These are phyloP conservation scores for Elongisporangium anandrum DNA, from an alignment of 352 stramenopile genomes.

Conservation along the genomic window DNA sequence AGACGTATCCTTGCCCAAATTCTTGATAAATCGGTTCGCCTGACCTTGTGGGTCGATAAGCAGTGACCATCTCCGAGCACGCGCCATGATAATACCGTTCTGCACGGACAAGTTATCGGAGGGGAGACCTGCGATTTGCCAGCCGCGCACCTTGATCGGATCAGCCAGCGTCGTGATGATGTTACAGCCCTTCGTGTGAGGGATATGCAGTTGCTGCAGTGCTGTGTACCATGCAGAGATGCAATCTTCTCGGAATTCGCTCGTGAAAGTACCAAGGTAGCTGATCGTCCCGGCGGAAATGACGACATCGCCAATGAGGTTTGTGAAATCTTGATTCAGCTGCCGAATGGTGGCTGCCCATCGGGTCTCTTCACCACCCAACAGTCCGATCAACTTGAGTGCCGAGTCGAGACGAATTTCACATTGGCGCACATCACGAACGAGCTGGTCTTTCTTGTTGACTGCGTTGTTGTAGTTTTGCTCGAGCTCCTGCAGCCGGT, in stretches of 20 bases:
- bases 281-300: conserved; percentile 85
- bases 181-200: conserved; percentile 80
- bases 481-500: conserved; percentile 82
- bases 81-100: conserved; percentile 91
- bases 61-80: conserved; percentile 80
- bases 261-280: conserved; percentile 85
- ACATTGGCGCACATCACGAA: conserved; percentile 84
- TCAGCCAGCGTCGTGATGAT: conserved; percentile 85
- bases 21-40: conserved; percentile 91
- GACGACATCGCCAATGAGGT: conserved; percentile 82
- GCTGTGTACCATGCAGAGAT: conserved; percentile 65
- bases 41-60: conserved; percentile 92
- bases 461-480: conserved; percentile 81
- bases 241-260: conserved; percentile 75
- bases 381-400: conserved; percentile 75
- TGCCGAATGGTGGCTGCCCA: conserved; percentile 84
- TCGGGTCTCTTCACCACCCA: conserved; percentile 79
- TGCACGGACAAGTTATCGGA: conserved; percentile 91
- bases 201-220: conserved; percentile 48
- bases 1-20: conserved; percentile 75
- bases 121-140: conserved; percentile 86
- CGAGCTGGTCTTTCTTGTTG: conserved; percentile 89
- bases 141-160: conserved; percentile 83
- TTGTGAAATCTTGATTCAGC: conserved; percentile 67
- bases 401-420: conserved; percentile 88